These are phyloP conservation scores for Colletotrichum chrysophilum DNA, from an alignment of 2,329 filamentous ascomycete species.

Conservation along the genomic window DNA sequence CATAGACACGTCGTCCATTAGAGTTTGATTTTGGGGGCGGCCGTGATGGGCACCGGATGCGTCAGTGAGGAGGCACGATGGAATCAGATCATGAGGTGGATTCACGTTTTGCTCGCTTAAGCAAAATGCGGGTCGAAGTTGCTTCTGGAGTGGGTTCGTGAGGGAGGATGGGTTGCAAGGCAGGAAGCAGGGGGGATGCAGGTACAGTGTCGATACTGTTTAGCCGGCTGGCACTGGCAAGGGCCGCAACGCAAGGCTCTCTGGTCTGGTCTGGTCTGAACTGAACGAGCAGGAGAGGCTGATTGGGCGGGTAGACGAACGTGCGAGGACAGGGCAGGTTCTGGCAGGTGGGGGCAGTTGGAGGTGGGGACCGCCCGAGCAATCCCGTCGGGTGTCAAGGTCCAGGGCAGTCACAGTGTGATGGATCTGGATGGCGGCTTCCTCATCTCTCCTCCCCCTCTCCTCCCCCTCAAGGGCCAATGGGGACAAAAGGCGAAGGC, in stretches of 20 bases:
- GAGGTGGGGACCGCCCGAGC: neutral
- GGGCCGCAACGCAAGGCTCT: neutral
- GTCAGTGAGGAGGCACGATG: neutral
- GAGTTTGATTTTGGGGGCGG: neutral
- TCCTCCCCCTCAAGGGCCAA: neutral
- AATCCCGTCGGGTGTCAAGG: neutral
- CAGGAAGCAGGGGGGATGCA: neutral
- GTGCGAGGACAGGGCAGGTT: neutral
- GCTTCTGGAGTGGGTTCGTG: neutral
- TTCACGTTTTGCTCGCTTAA: neutral
- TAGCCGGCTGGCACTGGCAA: neutral
- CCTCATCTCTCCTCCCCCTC: neutral
- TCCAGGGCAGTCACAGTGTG: neutral
- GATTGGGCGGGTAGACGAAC: neutral
- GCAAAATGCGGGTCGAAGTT: neutral
- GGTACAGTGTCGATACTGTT: slow-evolving; percentile 6
- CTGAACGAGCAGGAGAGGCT: neutral
- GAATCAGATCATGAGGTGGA: slow-evolving; percentile 17
- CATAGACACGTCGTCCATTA: neutral
- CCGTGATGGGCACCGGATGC: neutral
- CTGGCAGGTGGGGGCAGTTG: neutral
- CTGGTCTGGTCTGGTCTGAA: no score
- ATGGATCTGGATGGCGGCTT: neutral
- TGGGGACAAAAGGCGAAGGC: neutral
- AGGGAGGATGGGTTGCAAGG: neutral